Evolutionary conservation across 257 asterid species (phyloP).

Genomic region (Hygrophila difformis): DNA sequence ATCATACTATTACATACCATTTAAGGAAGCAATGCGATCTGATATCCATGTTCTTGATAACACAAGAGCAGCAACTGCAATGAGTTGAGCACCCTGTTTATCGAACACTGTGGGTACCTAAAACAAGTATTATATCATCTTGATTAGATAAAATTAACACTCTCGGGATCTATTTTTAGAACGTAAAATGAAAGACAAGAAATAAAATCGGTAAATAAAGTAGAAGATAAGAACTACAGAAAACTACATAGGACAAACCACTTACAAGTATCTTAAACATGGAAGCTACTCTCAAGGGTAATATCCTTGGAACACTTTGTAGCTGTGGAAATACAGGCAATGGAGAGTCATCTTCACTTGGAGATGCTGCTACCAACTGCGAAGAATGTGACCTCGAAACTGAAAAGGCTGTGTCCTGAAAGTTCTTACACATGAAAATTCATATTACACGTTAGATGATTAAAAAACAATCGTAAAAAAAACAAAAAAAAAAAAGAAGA

Average conservation of each 20-base stretch:
- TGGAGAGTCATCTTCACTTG: conserved; percentile 32
- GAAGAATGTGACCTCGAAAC: conserved; percentile 64
- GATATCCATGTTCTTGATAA: conserved; percentile 93
- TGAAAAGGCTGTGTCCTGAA: conserved; percentile 65
- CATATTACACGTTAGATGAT: conserved; percentile 11
- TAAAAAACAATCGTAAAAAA: conserved; percentile 21
- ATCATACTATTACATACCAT: conserved; percentile 41
- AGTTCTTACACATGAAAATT: conserved; percentile 17
- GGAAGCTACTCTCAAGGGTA: conserved; percentile 83
- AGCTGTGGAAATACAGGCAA: conserved; percentile 72
- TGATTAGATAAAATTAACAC: no score
- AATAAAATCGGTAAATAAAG: conserved; percentile 1
- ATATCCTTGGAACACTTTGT: conserved; percentile 53
- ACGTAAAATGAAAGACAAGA: no score
- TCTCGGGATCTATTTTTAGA: no score
- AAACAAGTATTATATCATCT: conserved; percentile 16
- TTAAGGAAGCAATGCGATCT: conserved; percentile 95
- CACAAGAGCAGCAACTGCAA: conserved; percentile 86
- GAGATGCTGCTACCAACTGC: conserved; percentile 57
- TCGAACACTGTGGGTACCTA: conserved; percentile 92
- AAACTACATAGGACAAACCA: conserved; percentile 17
- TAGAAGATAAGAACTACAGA: conserved; percentile 1
- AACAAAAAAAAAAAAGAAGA: no score
- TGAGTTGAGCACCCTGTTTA: conserved; percentile 92
- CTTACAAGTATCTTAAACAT: conserved; percentile 88